Evolutionary conservation across 495 filamentous ascomycete species (phyloP).

Genomic region (Choiromyces venosus): DNA sequence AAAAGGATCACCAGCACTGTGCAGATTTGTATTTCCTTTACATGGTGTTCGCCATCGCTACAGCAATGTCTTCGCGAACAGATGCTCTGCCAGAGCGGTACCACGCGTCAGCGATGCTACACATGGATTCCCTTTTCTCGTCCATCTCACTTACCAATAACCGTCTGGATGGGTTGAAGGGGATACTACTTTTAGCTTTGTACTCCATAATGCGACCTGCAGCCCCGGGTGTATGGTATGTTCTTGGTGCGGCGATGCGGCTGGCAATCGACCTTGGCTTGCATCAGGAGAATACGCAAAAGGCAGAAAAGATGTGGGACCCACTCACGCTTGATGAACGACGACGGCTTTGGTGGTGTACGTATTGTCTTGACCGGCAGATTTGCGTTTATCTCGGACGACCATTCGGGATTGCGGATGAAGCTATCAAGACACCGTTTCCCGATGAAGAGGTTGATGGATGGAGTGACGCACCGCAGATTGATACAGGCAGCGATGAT

Average conservation of each 20-base stretch:
- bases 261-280: constrained; percentile 51
- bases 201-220: constrained; percentile 52
- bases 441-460: constrained; percentile 49
- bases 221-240: constrained; percentile 53
- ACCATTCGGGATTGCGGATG: constrained; percentile 50
- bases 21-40: constrained; percentile 38
- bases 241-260: constrained; percentile 49
- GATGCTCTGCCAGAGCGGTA: constrained; percentile 36
- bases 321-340: constrained; percentile 49
- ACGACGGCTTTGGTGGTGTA: constrained; percentile 52
- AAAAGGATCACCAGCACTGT: constrained; percentile 34
- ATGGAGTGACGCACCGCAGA: constrained; percentile 45
- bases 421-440: constrained; percentile 49
- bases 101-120: constrained; percentile 38
- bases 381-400: constrained; percentile 51
- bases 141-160: constrained; percentile 35
- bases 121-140: constrained; percentile 36
- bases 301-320: constrained; percentile 38
- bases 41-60: constrained; percentile 40
- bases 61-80: constrained; percentile 25
- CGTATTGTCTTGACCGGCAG: constrained; percentile 52
- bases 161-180: constrained; percentile 43
- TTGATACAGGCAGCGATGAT: constrained; percentile 40
- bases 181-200: constrained; percentile 49
- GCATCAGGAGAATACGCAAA: constrained; percentile 46